Conservation (phyloP, 2,329 filamentous ascomycete genomes). For the Cladophialophora bantiana region DNA sequence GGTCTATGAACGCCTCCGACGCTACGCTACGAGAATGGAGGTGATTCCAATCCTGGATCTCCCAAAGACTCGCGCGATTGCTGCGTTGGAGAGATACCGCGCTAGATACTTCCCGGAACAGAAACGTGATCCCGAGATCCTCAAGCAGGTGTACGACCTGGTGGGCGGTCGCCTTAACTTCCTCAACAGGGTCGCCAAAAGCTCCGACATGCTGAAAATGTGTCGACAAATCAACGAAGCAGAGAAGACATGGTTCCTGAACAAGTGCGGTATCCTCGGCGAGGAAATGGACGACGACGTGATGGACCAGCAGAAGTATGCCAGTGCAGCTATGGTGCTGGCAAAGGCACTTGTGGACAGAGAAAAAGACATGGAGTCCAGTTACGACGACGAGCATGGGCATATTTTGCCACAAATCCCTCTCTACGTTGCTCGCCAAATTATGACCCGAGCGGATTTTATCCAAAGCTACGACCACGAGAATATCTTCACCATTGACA, state of each 20-base stretch:
- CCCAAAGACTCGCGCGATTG: conserved; percentile 76
- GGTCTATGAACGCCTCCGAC: conserved; percentile 94
- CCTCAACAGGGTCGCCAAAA: conserved; percentile 88
- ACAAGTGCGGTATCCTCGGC: conserved; percentile 79
- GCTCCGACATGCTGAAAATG: conserved; percentile 76
- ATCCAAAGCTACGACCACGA: conserved; percentile 90
- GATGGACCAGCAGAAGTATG: conserved; percentile 97
- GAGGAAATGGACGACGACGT: conserved; percentile 91
- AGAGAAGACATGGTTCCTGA: conserved; percentile 81
- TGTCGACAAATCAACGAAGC: conserved; percentile 75
- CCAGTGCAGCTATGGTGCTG: conserved; percentile 90
- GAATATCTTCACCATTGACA: conserved; percentile 95
- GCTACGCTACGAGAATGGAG: conserved; percentile 92
- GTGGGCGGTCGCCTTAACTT: conserved; percentile 90
- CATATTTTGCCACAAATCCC: conserved; percentile 82
- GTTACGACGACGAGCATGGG: conserved; percentile 70
- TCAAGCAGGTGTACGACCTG: conserved; percentile 81
- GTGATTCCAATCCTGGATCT: conserved; percentile 86
- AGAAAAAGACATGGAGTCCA: conserved; percentile 70
- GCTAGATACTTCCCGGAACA: conserved; percentile 74
- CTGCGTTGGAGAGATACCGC: conserved; percentile 81
- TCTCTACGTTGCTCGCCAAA: conserved; percentile 82
- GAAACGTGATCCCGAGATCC: conserved; percentile 57
- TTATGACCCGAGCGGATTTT: conserved; percentile 97
- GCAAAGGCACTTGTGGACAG: conserved; percentile 88